Base-by-base conservation (phyloP, 73 alveolate species). In the Paramecium octaurelia region DNA sequence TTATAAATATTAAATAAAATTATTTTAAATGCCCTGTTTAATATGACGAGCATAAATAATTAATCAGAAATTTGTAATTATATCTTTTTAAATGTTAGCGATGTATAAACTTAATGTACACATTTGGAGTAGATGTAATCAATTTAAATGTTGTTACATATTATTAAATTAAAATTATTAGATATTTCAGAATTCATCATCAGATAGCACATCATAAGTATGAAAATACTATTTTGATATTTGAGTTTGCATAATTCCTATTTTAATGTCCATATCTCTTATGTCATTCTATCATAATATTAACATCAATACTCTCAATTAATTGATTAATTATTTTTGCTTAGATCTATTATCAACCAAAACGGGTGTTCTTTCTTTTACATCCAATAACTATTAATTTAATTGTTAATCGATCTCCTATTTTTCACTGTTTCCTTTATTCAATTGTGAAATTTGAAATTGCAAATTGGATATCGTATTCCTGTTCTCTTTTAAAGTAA, bases 131-230 rank as follows among this genome's bases (percentile, higher is more conserved):
- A 4, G 18, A 54, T 18, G 9, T 8, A 54, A 50, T 50, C 16
- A 11, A 9, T 11, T 16, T 50, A 4, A 18, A 54, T 18, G 35
- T 27, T 64, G 48, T 27, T 27, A 31, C 54, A 64, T 64, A 34
- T 64, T 64, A 64, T 64, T 34, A 64, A 64, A 31, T 23, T 31
- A 64, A 31, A 31, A 64, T 64, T 64, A 64, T 27, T 64, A 34
- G 42, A 64, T 31, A 64, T 64, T 31, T 64, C 84, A 64, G 46
- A 64, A 64, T 64, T 64, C 84, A 23, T 64, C 84, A 64, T 64
- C 84, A 31, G 84, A 64, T 64, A 64, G 5, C 5, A 31, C 27
- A 10, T 64, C 84, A 31, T 31, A 11, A 64, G 84, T 27, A 34
- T 34, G 24, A 64, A 27, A 64, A 31, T 64, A 34, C 42, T 16